Percentiles rank a stretch among this genome's conserved stretches.
phyloP scores from a whole-genome alignment of 495 filamentous ascomycete species.

The Staphylotrichum tortipilum region DNA sequence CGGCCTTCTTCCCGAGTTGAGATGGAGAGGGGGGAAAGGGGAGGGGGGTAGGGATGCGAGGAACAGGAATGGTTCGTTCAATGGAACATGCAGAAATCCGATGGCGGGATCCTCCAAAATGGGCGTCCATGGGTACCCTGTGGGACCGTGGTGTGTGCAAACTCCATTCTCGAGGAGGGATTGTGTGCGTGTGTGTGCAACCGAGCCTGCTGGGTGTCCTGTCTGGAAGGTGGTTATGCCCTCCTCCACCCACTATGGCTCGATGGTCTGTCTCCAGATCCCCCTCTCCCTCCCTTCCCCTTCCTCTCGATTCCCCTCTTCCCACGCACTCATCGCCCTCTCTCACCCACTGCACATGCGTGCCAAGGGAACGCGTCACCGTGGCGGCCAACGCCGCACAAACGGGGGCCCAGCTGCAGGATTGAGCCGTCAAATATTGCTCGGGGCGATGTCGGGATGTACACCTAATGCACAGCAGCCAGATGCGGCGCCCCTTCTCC shows the following conservation, averaged over 20 bases:
- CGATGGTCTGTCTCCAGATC: too few relatives aligned
- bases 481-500: neutral
- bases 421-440: neutral
- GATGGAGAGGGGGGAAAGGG: neutral
- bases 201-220: too few relatives aligned
- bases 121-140: neutral
- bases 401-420: neutral
- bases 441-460: neutral
- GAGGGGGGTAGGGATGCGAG: too few relatives aligned
- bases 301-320: too few relatives aligned
- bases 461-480: neutral
- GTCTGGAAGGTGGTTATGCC: too few relatives aligned
- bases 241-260: too few relatives aligned
- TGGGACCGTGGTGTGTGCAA: neutral
- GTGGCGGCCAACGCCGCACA: neutral
- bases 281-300: too few relatives aligned
- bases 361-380: neutral
- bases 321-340: too few relatives aligned
- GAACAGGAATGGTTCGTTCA: constrained; percentile 3
- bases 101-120: neutral
- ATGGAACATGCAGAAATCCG: constrained; percentile 3
- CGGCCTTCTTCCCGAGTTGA: constrained; percentile 5
- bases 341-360: too few relatives aligned
- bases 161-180: too few relatives aligned
- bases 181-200: too few relatives aligned